phyloP scores from a whole-genome alignment of 331 rosid genomes.

The Rosa hybrid region DNA sequence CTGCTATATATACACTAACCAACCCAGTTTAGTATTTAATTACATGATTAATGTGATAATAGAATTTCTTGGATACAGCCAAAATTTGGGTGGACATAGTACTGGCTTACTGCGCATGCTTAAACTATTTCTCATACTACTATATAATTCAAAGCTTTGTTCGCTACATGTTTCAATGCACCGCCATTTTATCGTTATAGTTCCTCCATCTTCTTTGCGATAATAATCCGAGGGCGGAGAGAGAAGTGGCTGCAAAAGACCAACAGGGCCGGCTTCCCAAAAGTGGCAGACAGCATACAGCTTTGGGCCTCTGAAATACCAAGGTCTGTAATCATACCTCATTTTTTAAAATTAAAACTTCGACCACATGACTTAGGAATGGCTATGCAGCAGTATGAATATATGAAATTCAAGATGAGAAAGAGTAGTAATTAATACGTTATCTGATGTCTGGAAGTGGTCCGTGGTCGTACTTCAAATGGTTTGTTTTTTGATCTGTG shows the following conservation, averaged over 20 bases:
- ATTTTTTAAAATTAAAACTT: neutral
- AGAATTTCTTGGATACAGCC: conserved; percentile 10
- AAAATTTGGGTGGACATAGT: conserved; percentile 3
- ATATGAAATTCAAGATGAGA: neutral
- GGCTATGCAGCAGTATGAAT: neutral
- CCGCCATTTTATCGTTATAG: conserved; percentile 11
- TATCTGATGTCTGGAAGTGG: conserved; percentile 35
- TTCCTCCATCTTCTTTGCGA: conserved; percentile 29
- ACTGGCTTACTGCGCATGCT: conserved; percentile 12
- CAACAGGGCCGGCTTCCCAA: neutral
- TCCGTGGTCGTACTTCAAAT: conserved; percentile 25
- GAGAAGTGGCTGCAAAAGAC: neutral
- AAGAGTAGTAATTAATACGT: neutral
- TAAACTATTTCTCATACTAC: neutral
- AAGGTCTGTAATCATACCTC: conserved; percentile 26
- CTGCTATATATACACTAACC: neutral
- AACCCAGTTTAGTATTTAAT: neutral
- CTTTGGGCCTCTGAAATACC: conserved; percentile 23
- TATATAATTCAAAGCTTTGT: conserved; percentile 5
- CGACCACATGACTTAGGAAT: neutral
- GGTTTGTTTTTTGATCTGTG: conserved; percentile 23
- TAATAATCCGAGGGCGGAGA: conserved; percentile 20
- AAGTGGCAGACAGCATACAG: conserved; percentile 3
- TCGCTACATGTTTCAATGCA: conserved; percentile 33
- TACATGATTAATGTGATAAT: neutral